A percentile compares a stretch with the other conserved stretches of the same genome.
Conservation (phyloP, 148 eudicot species). For the Cornus suecica region DNA sequence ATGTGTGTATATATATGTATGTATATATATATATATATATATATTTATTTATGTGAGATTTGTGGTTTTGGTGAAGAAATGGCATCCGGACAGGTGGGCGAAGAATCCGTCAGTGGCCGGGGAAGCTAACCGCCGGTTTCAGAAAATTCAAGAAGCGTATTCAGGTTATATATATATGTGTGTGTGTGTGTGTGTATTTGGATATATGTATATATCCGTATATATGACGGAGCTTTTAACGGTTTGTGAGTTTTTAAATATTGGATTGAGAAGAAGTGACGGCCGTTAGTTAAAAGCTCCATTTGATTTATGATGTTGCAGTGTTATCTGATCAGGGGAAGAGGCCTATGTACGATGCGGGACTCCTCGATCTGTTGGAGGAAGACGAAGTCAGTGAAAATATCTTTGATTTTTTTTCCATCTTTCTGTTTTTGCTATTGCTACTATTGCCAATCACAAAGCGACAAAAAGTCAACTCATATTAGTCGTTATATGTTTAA, state of each 20-base stretch:
- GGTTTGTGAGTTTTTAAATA: not conserved
- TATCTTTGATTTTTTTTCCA: constrained; percentile 3
- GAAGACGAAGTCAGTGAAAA: constrained; percentile 61
- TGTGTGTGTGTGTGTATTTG: not conserved
- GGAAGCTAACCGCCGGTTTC: constrained; percentile 74
- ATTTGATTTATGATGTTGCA: constrained; percentile 25
- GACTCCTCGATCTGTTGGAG: constrained; percentile 71
- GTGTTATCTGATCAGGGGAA: constrained; percentile 82
- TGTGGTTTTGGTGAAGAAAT: constrained; percentile 41
- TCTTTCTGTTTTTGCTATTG: not conserved
- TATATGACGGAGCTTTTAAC: not conserved
- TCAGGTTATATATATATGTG: constrained; percentile 43
- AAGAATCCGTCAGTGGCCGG: constrained; percentile 53
- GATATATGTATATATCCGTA: too few species aligned
- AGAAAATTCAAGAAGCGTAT: constrained; percentile 93
- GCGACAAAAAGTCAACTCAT: too few species aligned
- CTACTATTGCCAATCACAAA: too few species aligned
- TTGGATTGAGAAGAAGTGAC: not conserved
- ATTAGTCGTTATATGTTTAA: too few species aligned
- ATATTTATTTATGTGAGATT: not conserved
- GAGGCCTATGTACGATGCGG: constrained; percentile 83
- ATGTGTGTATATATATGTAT: not conserved
- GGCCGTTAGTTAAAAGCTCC: not conserved
- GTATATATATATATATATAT: not conserved
- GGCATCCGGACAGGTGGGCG: constrained; percentile 87